Conservation (phyloP, 2,329 filamentous ascomycete species). For the Colletotrichum sp. region DNA sequence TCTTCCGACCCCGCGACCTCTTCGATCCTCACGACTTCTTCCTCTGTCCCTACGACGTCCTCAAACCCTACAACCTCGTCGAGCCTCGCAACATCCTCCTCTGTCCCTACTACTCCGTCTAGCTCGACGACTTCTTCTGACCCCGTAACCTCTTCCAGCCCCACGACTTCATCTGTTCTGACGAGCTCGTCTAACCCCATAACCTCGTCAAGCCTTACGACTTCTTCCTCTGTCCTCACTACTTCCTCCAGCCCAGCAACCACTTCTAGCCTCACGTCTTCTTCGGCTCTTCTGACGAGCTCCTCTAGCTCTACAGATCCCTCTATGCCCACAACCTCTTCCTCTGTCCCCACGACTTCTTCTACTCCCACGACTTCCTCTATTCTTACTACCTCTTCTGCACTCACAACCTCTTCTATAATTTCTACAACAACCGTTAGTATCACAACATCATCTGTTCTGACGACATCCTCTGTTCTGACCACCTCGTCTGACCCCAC, state of each 20-base stretch:
- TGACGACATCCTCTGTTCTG: background rate
- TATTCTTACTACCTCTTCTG: background rate
- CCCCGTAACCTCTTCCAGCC: background rate
- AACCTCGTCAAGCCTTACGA: background rate
- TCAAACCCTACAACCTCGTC: background rate
- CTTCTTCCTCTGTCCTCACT: background rate
- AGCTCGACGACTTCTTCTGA: background rate
- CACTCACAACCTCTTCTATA: background rate
- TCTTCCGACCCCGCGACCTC: too few relatives aligned
- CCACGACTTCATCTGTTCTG: background rate
- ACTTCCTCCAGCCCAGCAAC: rapidly evolving
- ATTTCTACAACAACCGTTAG: background rate
- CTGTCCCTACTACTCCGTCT: background rate
- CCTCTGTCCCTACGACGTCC: background rate
- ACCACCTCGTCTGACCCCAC: background rate
- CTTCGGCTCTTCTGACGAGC: background rate
- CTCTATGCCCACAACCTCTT: background rate
- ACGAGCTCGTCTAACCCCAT: too few relatives aligned
- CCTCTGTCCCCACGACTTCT: background rate
- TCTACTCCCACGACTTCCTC: background rate
- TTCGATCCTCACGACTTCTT: background rate
- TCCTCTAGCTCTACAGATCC: background rate
- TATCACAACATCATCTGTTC: background rate
- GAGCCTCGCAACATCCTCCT: background rate
- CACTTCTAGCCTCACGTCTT: background rate